phyloP scores from a whole-genome alignment of 805 yeast genomes.

The Lipomyces yamadae region DNA sequence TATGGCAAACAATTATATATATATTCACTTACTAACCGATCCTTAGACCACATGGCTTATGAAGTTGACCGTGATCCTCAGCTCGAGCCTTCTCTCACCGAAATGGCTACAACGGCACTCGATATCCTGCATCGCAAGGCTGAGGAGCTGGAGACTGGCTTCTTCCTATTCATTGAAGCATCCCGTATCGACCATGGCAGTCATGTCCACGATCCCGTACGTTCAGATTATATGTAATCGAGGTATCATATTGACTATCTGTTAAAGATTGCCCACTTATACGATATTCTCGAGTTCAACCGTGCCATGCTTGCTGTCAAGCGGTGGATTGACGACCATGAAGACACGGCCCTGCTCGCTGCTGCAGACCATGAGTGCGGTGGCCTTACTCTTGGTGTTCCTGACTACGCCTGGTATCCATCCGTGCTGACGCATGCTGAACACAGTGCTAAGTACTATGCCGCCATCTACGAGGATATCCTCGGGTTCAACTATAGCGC shows the following conservation, averaged over 20 bases:
- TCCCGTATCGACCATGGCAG: constrained; percentile 96
- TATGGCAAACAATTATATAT: too few relatives aligned
- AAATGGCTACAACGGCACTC: constrained; percentile 76
- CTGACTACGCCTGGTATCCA: constrained; percentile 89
- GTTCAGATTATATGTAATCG: background rate
- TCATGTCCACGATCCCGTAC: constrained; percentile 87
- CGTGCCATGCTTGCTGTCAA: constrained; percentile 76
- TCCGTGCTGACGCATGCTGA: constrained; percentile 69
- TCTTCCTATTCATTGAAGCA: constrained; percentile 86
- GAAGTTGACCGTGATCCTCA: constrained; percentile 72
- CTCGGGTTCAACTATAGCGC: constrained; percentile 24
- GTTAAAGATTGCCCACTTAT: constrained; percentile 68
- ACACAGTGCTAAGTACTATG: constrained; percentile 74
- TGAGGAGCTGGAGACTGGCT: constrained; percentile 75
- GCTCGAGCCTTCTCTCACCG: constrained; percentile 76
- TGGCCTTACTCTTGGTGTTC: constrained; percentile 87
- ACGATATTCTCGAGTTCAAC: constrained; percentile 88
- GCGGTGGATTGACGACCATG: constrained; percentile 70
- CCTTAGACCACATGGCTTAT: constrained; percentile 73
- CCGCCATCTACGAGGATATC: constrained; percentile 38
- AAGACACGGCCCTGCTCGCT: constrained; percentile 76
- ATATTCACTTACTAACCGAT: background rate
- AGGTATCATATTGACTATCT: background rate
- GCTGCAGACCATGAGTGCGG: constrained; percentile 98
- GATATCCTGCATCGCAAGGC: constrained; percentile 70